phyloP scores from a whole-genome alignment of 257 asterid genomes.

The Nicotiana tomentosiformis region DNA sequence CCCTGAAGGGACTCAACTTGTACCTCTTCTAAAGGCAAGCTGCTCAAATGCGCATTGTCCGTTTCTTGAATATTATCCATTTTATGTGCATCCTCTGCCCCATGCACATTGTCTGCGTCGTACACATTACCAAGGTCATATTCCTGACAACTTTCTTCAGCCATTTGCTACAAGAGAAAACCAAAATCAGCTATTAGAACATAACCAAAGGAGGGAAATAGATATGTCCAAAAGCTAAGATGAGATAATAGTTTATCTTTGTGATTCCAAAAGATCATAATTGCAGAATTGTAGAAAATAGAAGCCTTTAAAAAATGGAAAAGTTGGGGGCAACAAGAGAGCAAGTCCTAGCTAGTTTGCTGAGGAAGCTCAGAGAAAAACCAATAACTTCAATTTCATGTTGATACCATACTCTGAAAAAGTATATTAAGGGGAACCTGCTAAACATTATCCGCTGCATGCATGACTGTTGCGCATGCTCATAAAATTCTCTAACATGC shows the following conservation, averaged over 20 bases:
- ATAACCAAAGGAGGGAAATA: neutral
- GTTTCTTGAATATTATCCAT: conserved; percentile 17
- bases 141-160: conserved; percentile 33
- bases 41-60: conserved; percentile 27
- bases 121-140: conserved; percentile 17
- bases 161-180: conserved; percentile 32
- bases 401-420: neutral
- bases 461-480: neutral
- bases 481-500: neutral
- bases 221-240: neutral
- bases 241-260: neutral
- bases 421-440: neutral
- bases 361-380: neutral
- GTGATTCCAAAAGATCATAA: neutral
- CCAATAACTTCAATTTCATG: neutral
- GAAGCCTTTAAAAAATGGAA: neutral
- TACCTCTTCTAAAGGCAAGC: conserved; percentile 27
- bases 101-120: conserved; percentile 9
- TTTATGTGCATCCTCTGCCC: neutral
- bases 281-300: neutral
- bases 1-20: conserved; percentile 11
- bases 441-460: neutral
- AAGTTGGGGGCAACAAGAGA: neutral
- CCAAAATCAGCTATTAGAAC: neutral
- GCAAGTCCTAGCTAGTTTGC: neutral